A percentile compares a stretch with the other conserved stretches of the same genome.
Conservation (phyloP, 306 rosid species). For the Prunus mongolica region DNA sequence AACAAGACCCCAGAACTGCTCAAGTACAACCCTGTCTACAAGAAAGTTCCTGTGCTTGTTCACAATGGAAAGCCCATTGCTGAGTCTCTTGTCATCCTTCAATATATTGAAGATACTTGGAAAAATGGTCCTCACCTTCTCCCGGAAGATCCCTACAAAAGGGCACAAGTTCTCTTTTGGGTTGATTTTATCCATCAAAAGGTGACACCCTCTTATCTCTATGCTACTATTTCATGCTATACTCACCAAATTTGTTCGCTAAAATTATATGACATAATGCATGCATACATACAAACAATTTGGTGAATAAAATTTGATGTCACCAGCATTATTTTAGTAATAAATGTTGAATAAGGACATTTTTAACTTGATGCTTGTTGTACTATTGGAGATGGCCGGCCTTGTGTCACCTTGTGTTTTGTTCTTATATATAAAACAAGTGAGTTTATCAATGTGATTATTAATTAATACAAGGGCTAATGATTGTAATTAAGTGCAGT, state of each 20-base stretch:
- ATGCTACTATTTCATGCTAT: too few relatives aligned
- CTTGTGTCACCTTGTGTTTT: too few relatives aligned
- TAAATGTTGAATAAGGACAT: too few relatives aligned
- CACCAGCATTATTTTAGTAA: too few relatives aligned
- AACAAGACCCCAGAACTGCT: constrained; percentile 19
- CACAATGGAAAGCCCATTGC: constrained; percentile 25
- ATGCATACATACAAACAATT: too few relatives aligned
- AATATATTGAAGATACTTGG: constrained; percentile 31
- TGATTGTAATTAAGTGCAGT: constrained; percentile 7
- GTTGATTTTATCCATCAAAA: background rate
- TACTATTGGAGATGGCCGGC: too few relatives aligned
- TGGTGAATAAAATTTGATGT: too few relatives aligned
- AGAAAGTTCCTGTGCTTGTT: constrained; percentile 31
- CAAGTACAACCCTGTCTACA: constrained; percentile 11
- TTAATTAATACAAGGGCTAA: background rate
- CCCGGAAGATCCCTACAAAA: constrained; percentile 12
- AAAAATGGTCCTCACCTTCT: constrained; percentile 10
- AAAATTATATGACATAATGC: too few relatives aligned
- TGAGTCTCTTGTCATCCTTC: constrained; percentile 23
- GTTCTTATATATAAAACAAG: too few relatives aligned
- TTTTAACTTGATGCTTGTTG: too few relatives aligned
- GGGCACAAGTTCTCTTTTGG: constrained; percentile 24
- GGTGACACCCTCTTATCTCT: background rate
- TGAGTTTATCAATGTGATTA: too few relatives aligned
- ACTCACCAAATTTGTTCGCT: too few relatives aligned